Conservation (phyloP, 768 basidiomycete species). For the Podaxis sp. region DNA sequence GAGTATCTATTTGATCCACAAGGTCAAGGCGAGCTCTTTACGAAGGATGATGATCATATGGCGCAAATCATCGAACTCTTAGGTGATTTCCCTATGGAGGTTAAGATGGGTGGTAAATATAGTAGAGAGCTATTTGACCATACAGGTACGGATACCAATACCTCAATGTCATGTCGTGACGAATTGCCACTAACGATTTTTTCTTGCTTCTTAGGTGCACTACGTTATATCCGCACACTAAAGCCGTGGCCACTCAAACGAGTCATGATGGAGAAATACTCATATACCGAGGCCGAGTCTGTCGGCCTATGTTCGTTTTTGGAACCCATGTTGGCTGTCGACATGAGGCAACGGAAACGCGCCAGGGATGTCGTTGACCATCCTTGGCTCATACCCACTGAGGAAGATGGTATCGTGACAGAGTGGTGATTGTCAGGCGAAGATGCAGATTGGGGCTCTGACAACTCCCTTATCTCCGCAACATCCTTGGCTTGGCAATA, state of each 20-base stretch:
- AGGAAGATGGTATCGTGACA: conserved; percentile 35
- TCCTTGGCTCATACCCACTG: conserved; percentile 55
- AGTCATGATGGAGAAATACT: conserved; percentile 89
- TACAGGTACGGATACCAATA: conserved; percentile 38
- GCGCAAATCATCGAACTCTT: conserved; percentile 92
- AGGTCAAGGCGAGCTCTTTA: conserved; percentile 73
- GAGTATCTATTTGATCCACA: conserved; percentile 93
- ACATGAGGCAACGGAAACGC: conserved; percentile 62
- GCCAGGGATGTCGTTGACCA: conserved; percentile 75
- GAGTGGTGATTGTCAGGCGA: conserved; percentile 35
- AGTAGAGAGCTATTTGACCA: conserved; percentile 83
- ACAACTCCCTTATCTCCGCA: background rate
- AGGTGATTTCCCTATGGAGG: conserved; percentile 67
- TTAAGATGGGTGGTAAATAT: conserved; percentile 83
- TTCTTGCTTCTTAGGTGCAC: conserved; percentile 37
- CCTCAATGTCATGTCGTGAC: conserved; percentile 5
- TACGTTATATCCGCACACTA: conserved; percentile 70
- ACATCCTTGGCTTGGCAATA: background rate
- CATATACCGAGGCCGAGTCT: conserved; percentile 58
- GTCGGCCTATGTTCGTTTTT: conserved; percentile 60
- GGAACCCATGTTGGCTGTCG: conserved; percentile 69
- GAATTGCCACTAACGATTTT: background rate
- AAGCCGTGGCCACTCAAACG: conserved; percentile 79
- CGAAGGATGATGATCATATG: conserved; percentile 94
- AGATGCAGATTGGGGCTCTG: background rate